Base-by-base conservation (phyloP, 1,284 basidiomycete species). In the Paramarasmius palmivorus region DNA sequence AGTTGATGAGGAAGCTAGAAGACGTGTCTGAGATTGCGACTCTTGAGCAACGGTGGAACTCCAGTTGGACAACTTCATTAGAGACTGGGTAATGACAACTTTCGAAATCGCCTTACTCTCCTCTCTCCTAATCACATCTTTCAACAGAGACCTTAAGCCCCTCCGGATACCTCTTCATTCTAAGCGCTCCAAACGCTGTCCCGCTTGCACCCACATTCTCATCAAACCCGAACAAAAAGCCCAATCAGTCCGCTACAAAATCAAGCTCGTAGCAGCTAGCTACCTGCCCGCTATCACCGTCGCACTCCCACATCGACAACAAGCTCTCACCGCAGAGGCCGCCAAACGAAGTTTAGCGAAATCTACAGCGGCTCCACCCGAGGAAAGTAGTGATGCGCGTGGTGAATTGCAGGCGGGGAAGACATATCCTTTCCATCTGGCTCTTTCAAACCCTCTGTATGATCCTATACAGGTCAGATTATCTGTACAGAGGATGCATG, bases 151-250 rank as follows among this genome's bases (percentile, higher is more conserved):
- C 39, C 77, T 95, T 14, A 84, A 84, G 61, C 96, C 95, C 0
- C 76, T 90, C 46, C 87, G 96, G 19, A 93, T 98, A 59, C 93
- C 93, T 0, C 79, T 99, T 2, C 90, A 91, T 58, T 91, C 94
- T 0, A 98, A 98, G 71, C 83, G 91, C 48, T 94, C 94, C 2
- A 98, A 98, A 72, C 90, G 97, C 5, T 99, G 97, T 73, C 88
- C 93, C 4, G 82, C 81, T 2, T 99, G 97, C 68, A 87, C 92
- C 14, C 96, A 98, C 71, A 96, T 98, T 61, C 83, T 99, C 56
- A 96, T 98, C 72, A 97, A 98, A 66, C 97, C 97, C 1, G 97
- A 99, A 68, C 91, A 95, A 64, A 99, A 98, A 69, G 89, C 95
- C 0, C 90, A 93, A 62, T 93, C 92, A 5, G 89, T 92, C 32